Evolutionary conservation across 257 asterid species (phyloP).

Genomic region (Ilex asprella): DNA sequence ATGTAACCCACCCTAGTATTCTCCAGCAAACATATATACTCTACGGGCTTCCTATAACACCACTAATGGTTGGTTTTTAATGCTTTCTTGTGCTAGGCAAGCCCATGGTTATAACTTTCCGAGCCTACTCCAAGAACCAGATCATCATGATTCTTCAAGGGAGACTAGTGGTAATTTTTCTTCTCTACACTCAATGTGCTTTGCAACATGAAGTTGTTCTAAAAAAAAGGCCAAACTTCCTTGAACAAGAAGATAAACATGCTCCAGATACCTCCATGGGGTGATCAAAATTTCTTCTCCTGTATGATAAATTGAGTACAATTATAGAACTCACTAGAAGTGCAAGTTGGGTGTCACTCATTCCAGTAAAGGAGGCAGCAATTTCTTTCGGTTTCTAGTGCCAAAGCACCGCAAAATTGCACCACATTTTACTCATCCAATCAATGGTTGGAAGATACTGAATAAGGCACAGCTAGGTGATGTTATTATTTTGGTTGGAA

Average conservation of each 20-base stretch:
- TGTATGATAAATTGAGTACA: no score
- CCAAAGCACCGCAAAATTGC: background rate
- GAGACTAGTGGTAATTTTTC: conserved; percentile 54
- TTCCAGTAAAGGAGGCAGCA: background rate
- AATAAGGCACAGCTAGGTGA: background rate
- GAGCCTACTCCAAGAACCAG: conserved; percentile 92
- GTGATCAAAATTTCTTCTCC: no score
- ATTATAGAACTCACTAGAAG: no score
- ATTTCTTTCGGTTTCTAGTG: background rate
- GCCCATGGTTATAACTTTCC: conserved; percentile 77
- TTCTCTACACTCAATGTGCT: background rate
- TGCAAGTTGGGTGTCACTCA: no score
- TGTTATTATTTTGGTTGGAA: background rate
- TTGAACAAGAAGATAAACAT: no score
- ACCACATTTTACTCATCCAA: background rate
- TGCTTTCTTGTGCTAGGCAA: conserved; percentile 53
- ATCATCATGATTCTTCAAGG: conserved; percentile 71
- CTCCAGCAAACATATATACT: conserved; percentile 4
- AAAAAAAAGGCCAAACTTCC: background rate
- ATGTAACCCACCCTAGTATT: background rate
- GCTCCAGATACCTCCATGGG: no score
- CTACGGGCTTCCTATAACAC: conserved; percentile 1
- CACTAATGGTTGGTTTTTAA: conserved; percentile 3
- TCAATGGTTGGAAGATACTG: background rate
- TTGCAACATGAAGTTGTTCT: no score